These are phyloP conservation scores for Acanthamoeba quina DNA, from an alignment of 208 protist species.

Conservation along the genomic window DNA sequence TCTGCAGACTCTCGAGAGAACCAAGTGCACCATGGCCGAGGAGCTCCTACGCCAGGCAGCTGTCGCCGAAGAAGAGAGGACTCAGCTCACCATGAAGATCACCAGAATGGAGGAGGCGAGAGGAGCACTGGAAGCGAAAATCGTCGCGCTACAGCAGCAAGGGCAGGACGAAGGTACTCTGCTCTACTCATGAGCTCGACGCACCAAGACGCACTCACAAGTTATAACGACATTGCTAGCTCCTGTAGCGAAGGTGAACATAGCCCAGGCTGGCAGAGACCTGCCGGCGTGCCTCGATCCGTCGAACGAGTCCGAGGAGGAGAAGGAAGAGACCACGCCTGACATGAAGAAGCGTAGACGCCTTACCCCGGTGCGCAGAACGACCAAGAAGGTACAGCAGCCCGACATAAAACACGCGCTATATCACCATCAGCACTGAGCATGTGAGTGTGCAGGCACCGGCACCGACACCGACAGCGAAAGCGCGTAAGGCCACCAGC, in stretches of 20 bases:
- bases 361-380: neutral
- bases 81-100: neutral
- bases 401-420: no score
- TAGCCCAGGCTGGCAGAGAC: neutral
- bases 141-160: neutral
- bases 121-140: neutral
- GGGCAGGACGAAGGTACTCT: neutral
- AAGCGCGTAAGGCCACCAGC: no score
- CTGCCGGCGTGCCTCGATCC: neutral
- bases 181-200: neutral
- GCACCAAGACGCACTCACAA: neutral
- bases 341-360: neutral
- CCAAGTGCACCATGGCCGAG: neutral
- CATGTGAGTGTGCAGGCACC: neutral
- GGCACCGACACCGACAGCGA: neutral
- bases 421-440: neutral
- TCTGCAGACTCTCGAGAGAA: neutral
- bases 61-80: neutral
- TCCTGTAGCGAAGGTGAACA: neutral
- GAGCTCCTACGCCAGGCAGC: neutral
- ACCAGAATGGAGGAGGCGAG: neutral
- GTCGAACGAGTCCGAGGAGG: conserved; percentile 6
- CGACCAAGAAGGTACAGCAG: conserved; percentile 18
- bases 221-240: neutral
- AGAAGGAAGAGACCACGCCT: neutral